Evolutionary conservation across 768 basidiomycete genomes (phyloP), one percentile per base, ranked within the genome.

Genomic region (Porphyrellus cyaneotinctus): DNA sequence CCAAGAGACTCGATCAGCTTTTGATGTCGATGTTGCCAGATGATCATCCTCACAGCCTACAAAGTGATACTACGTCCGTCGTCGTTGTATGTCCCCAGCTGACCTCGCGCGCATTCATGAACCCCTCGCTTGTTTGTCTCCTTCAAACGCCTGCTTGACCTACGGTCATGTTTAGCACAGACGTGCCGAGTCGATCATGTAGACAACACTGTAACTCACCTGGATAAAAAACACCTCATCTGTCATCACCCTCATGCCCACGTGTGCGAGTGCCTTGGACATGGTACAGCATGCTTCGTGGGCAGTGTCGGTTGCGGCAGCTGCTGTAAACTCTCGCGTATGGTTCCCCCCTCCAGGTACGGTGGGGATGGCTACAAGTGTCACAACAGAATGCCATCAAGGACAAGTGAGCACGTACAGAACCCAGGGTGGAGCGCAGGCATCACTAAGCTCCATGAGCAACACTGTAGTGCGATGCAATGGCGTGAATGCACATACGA

Each of bases 371-470:
- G 87, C 89, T 90, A n/a, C 42, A 17, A 32, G 35, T 47, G 43
- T 3, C 28, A 37, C n/a, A 24, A 11, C 30, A 22, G 9, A 38
- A 4, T 14, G 11, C 15, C 9, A 20, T 54, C 52, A 52, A 22
- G 30, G 17, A 35, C 24, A 35, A 26, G 44, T 30, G 11, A 32
- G 26, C 6, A 13, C 70, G 22, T 49, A 72, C 66, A 63, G 45
- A 85, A 91, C 14, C 83, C 81, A 22, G 88, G 88, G 58, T 91
- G 88, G 6, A 91, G 69, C 3, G 83, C 76, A 7, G 88, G 88
- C 32, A 91, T 60, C 35, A 74, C 78, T 79, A 24, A 14, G 14
- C 41, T 4, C 17, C 12, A 7, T 64, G 17, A 66, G 49, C 33
- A 37, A 30, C 6, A 31, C 4, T 11, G 11, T 7, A 15, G 9